phyloP scores from a whole-genome alignment of 805 yeast genomes.

The Wickerhamomyces bovis region DNA sequence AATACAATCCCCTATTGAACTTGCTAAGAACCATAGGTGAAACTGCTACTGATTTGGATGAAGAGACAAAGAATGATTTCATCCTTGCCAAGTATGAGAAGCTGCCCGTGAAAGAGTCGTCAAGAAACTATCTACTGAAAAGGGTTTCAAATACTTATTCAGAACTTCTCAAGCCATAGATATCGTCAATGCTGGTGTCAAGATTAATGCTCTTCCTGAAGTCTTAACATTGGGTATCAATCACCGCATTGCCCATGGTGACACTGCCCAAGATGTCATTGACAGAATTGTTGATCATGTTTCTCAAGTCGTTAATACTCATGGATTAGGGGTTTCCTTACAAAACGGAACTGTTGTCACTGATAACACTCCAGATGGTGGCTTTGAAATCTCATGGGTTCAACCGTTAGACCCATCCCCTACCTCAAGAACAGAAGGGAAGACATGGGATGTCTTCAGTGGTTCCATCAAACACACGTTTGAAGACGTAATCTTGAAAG shows the following conservation, averaged over 20 bases:
- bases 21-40: slow-evolving; percentile 29
- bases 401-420: slow-evolving; percentile 45
- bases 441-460: slow-evolving; percentile 49
- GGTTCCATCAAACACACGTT: slow-evolving; percentile 50
- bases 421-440: slow-evolving; percentile 37
- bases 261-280: slow-evolving; percentile 33
- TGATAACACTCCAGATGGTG: slow-evolving; percentile 39
- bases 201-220: slow-evolving; percentile 72
- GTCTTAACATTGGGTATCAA: slow-evolving; percentile 46
- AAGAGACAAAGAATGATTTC: slow-evolving; percentile 15
- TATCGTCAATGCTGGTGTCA: slow-evolving; percentile 61
- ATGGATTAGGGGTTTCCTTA: slow-evolving; percentile 41
- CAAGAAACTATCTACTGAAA: neutral
- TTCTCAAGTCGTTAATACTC: slow-evolving; percentile 37
- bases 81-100: slow-evolving; percentile 30
- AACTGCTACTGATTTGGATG: slow-evolving; percentile 6
- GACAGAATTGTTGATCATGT: slow-evolving; percentile 33
- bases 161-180: slow-evolving; percentile 67
- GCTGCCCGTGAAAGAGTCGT: slow-evolving; percentile 30
- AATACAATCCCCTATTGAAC: slow-evolving; percentile 52
- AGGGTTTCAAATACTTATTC: slow-evolving; percentile 33
- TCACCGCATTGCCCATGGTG: slow-evolving; percentile 56
- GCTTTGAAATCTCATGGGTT: slow-evolving; percentile 35
- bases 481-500: slow-evolving; percentile 35
- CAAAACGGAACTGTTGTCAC: slow-evolving; percentile 4